Conservation (phyloP, 1,284 basidiomycete genomes). For the Porphyrellus sp. region DNA sequence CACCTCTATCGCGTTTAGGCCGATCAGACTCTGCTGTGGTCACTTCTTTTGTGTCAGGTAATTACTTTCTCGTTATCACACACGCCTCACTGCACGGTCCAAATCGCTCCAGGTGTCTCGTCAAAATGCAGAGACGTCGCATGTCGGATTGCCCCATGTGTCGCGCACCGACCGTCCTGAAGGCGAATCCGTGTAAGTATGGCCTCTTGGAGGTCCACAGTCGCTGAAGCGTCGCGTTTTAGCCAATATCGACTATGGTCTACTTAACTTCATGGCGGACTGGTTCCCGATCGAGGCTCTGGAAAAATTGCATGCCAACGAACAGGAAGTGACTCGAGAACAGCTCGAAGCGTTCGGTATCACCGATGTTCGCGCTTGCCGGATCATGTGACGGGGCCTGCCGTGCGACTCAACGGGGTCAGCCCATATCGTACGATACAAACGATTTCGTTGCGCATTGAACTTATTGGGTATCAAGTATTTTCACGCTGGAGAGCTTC, state of each 20-base stretch:
- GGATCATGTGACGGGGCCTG: slow-evolving; percentile 30
- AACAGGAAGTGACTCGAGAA: slow-evolving; percentile 73
- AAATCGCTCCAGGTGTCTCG: slow-evolving; percentile 67
- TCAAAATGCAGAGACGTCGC: slow-evolving; percentile 89
- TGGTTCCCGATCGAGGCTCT: slow-evolving; percentile 91
- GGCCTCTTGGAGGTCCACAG: background rate
- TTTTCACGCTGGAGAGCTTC: too few species aligned
- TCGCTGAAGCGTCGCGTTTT: slow-evolving; percentile 4
- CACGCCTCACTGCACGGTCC: background rate
- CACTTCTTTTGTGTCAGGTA: slow-evolving; percentile 90
- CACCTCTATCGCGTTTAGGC: slow-evolving; percentile 83
- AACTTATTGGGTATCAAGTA: background rate
- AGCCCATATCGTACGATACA: background rate
- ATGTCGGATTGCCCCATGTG: slow-evolving; percentile 87
- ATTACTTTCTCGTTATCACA: background rate
- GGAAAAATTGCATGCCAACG: slow-evolving; percentile 75
- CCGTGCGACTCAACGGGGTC: background rate
- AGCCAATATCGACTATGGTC: slow-evolving; percentile 81
- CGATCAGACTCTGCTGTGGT: slow-evolving; percentile 78
- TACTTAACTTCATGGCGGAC: slow-evolving; percentile 83
- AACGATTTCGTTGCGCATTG: background rate
- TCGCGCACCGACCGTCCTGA: slow-evolving; percentile 69
- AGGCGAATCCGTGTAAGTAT: slow-evolving; percentile 62
- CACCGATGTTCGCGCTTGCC: slow-evolving; percentile 35
- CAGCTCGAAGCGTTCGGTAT: slow-evolving; percentile 65